These are phyloP conservation scores for Oryza coarctata DNA, from an alignment of 176 grass and related monocot genomes.

Conservation along the genomic window DNA sequence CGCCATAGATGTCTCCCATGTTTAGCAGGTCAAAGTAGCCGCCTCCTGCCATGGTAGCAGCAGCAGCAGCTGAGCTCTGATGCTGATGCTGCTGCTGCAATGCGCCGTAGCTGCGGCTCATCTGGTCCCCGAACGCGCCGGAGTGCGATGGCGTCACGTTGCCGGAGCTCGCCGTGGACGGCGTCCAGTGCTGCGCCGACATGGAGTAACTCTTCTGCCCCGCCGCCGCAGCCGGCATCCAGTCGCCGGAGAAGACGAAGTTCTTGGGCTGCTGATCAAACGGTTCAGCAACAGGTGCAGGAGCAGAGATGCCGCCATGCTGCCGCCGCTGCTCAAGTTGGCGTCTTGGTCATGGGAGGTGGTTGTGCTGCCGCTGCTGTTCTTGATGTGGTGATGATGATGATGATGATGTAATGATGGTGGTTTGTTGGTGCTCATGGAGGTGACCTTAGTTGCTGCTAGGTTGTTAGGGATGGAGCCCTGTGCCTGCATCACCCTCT, in stretches of 20 bases:
- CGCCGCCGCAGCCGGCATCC: conserved; percentile 16
- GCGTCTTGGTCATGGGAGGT: conserved; percentile 53
- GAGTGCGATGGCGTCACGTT: conserved; percentile 48
- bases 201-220: conserved; percentile 40
- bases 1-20: conserved; percentile 60
- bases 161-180: conserved; percentile 51
- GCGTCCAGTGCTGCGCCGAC: conserved; percentile 44
- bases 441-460: conserved; percentile 11
- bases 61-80: not conserved
- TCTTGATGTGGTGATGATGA: conserved; percentile 37
- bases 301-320: conserved; percentile 11
- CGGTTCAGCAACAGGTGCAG: not conserved
- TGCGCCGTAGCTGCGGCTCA: conserved; percentile 46
- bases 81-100: conserved; percentile 37
- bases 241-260: conserved; percentile 59
- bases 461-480: conserved; percentile 48
- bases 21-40: conserved; percentile 76
- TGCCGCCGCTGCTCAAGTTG: conserved; percentile 31
- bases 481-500: conserved; percentile 53
- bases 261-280: conserved; percentile 40
- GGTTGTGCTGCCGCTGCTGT: conserved; percentile 32
- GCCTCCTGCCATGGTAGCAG: conserved; percentile 21
- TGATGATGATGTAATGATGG: conserved; percentile 36
- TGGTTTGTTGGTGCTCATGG: conserved; percentile 48
- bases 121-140: conserved; percentile 44